A percentile compares a stretch with the other conserved stretches of the same genome.
phyloP scores from a whole-genome alignment of 1,139 yeast species.

The Ogataea hybrid region DNA sequence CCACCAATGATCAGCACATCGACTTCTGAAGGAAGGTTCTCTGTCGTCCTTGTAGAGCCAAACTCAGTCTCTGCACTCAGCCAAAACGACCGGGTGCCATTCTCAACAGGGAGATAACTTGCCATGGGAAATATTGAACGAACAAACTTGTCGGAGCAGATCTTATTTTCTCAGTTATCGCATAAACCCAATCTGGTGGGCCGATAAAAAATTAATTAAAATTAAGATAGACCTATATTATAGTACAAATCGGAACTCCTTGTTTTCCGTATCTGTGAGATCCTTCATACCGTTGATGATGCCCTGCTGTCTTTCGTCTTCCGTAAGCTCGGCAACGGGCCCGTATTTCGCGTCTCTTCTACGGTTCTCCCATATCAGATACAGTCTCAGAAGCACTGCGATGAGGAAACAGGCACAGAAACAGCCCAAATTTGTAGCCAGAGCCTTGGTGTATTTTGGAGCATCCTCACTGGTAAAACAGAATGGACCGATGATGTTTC shows the following conservation, averaged over 20 bases:
- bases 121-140: too few species aligned
- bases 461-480: constrained; percentile 53
- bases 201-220: background rate
- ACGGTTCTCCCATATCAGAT: constrained; percentile 32
- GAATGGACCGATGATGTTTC: constrained; percentile 71
- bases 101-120: too few species aligned
- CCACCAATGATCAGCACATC: too few species aligned
- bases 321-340: constrained; percentile 3
- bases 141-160: too few species aligned
- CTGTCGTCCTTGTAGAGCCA: too few species aligned
- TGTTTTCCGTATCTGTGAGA: constrained; percentile 65
- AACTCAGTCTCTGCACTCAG: too few species aligned
- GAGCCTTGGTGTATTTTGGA: constrained; percentile 51
- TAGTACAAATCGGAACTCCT: constrained; percentile 50
- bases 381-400: constrained; percentile 22
- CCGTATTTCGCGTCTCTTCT: constrained; percentile 30
- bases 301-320: constrained; percentile 27
- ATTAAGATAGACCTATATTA: background rate
- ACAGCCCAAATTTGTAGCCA: constrained; percentile 43
- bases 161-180: too few species aligned
- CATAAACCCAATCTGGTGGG: background rate
- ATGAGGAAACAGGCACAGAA: constrained; percentile 33
- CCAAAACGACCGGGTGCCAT: too few species aligned
- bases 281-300: constrained; percentile 54
- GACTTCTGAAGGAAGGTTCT: too few species aligned